These are phyloP conservation scores for Venturia asperata DNA, from an alignment of 2,329 filamentous ascomycete species.

Conservation along the genomic window DNA sequence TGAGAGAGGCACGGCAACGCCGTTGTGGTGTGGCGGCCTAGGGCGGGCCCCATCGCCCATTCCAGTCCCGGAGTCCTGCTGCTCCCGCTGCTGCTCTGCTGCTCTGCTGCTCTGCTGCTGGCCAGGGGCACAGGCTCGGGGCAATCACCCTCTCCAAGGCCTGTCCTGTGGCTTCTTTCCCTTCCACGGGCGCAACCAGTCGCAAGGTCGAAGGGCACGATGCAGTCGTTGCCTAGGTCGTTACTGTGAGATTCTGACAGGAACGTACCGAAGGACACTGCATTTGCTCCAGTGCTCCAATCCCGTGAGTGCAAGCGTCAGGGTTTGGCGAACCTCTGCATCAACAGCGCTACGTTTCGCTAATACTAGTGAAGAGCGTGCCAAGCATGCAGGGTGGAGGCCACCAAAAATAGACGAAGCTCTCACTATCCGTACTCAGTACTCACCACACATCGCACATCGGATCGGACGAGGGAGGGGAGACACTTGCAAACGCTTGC, in stretches of 20 bases:
- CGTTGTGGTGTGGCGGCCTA: not conserved
- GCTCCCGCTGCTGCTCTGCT: not conserved
- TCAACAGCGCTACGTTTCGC: not conserved
- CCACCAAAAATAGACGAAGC: not conserved
- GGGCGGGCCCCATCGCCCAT: not conserved
- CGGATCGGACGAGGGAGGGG: not conserved
- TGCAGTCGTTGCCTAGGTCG: not conserved
- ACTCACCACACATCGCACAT: not conserved
- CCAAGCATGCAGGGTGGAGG: too few species aligned
- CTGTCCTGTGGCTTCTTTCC: not conserved
- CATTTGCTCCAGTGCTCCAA: not conserved
- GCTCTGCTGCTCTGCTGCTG: not conserved
- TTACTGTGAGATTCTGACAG: not conserved
- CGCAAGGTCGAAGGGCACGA: not conserved
- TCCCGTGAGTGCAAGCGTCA: not conserved
- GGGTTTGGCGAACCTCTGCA: constrained; percentile 4
- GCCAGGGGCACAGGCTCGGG: constrained; percentile 1
- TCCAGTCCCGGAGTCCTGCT: not conserved
- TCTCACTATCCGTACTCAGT: too few species aligned
- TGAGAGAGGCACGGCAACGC: not conserved
- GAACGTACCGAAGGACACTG: not conserved
- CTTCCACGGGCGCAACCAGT: not conserved
- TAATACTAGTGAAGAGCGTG: too few species aligned
- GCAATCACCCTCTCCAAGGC: not conserved
- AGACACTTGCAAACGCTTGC: not conserved